Evolutionary conservation across 2,329 filamentous ascomycete genomes (phyloP), one percentile per base, ranked within the genome.

Genomic region (Akanthomyces uredinophilus): DNA sequence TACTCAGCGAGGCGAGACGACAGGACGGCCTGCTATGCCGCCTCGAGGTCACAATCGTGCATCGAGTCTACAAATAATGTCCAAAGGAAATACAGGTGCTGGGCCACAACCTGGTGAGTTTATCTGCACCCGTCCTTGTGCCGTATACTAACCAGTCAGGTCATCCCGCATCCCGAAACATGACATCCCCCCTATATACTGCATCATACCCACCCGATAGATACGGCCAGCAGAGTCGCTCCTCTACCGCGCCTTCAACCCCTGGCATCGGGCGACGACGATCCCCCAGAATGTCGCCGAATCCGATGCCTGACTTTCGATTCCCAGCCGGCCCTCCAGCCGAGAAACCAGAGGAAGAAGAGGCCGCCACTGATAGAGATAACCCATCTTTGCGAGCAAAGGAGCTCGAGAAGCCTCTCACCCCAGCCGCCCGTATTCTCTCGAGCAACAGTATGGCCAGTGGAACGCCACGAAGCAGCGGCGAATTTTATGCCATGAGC

Each of bases 401-500:
- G n/a, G 78, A 79, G 13, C 66, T 68, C 5, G 90, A 87, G 68
- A 83, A 80, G 68, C 77, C 81, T 16, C 37, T 58, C 27, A 79
- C 83, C 27, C 85, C 87, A 1, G 81, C 86, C 20, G 83, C 88
- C 5, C 81, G 88, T 56, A 86, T 96, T 57, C 80, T 96, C 59
- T 91, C 92, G 3, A 88, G 89, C 37, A 88, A 89, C 18, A 96
- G 91, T 68, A 80, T 90, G 66, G 84, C 70, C 64, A 86, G 85
- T 60, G 88, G 85, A 5, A 98, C 94, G 32, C 92, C 92, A 27
- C 83, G 95, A 68, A 96, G 91, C 66, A 99, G 95, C 72, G 90
- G 90, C 60, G 95, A 99, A 70, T 96, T 98, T 69, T 98, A 96
- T 74, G 93, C 93, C 1, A 78, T 94, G 72, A 97, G 94, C 78